These are phyloP conservation scores for Agaricus bisporus DNA, from an alignment of 768 basidiomycete species.

Conservation along the genomic window DNA sequence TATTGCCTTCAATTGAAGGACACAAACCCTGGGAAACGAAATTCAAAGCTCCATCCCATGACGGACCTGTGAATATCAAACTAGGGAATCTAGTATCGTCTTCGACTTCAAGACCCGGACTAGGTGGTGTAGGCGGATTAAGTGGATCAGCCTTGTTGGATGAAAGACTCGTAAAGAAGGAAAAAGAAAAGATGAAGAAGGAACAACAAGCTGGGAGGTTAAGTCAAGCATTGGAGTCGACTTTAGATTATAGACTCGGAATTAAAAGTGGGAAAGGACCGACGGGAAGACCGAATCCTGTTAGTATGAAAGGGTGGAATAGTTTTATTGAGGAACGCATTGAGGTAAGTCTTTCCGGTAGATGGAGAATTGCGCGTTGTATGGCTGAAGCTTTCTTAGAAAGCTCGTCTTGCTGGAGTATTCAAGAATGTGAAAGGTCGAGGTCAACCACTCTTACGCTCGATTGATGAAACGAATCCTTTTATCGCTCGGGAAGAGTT, in stretches of 20 bases:
- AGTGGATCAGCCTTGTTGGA: background rate
- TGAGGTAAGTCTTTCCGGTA: conserved; percentile 41
- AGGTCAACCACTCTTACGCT: conserved; percentile 33
- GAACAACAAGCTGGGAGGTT: conserved; percentile 50
- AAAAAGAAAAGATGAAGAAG: conserved; percentile 46
- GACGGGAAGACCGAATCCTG: conserved; percentile 42
- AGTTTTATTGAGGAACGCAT: conserved; percentile 74
- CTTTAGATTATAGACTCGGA: conserved; percentile 71
- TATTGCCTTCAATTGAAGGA: conserved; percentile 47
- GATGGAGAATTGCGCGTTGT: background rate
- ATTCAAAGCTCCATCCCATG: conserved; percentile 56
- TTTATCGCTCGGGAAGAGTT: conserved; percentile 74
- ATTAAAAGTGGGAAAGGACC: conserved; percentile 24
- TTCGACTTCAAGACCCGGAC: background rate
- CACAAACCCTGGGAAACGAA: conserved; percentile 70
- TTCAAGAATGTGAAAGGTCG: conserved; percentile 72
- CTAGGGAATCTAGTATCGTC: conserved; percentile 37
- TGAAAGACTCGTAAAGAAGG: conserved; percentile 27
- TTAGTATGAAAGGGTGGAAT: conserved; percentile 68
- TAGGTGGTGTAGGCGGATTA: background rate
- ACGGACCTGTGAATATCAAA: conserved; percentile 40
- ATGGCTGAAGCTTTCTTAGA: conserved; percentile 27
- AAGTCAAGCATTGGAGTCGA: conserved; percentile 61
- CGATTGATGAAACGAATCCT: conserved; percentile 39
- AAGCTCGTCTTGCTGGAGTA: conserved; percentile 58